Conservation (phyloP, 2,329 filamentous ascomycete genomes). For the Ophiostoma himal-ulmi region DNA sequence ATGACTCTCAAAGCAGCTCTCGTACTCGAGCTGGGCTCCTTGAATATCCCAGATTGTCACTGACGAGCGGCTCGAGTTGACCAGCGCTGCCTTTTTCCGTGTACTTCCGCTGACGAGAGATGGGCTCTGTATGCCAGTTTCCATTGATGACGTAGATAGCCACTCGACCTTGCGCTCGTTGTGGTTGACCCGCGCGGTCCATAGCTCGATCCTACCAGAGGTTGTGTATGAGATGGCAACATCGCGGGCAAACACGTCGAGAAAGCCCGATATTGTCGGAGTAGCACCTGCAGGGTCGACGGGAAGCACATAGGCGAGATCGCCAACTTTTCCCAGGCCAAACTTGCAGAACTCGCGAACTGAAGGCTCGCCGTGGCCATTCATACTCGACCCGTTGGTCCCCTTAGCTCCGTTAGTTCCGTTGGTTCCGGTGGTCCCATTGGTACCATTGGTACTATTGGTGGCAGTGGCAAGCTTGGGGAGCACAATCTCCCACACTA, state of each 20-base stretch:
- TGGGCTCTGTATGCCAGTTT: slow-evolving; percentile 67
- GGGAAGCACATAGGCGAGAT: slow-evolving; percentile 63
- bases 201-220: slow-evolving; percentile 69
- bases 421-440: slow-evolving; percentile 1
- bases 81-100: slow-evolving; percentile 78
- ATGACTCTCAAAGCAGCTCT: slow-evolving; percentile 64
- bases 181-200: slow-evolving; percentile 70
- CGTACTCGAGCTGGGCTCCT: slow-evolving; percentile 73
- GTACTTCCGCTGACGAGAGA: slow-evolving; percentile 79
- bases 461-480: slow-evolving; percentile 39
- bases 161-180: slow-evolving; percentile 62
- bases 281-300: slow-evolving; percentile 79
- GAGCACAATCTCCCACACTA: slow-evolving; percentile 72
- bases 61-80: slow-evolving; percentile 65
- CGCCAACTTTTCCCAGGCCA: slow-evolving; percentile 54
- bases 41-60: slow-evolving; percentile 89
- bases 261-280: slow-evolving; percentile 65
- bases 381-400: slow-evolving; percentile 25
- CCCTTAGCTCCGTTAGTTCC: slow-evolving; percentile 1
- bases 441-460: background rate
- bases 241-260: slow-evolving; percentile 81
- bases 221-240: slow-evolving; percentile 79
- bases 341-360: slow-evolving; percentile 67
- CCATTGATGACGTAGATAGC: slow-evolving; percentile 73
- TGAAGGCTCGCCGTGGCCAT: slow-evolving; percentile 35